These are phyloP conservation scores for Pseudogymnoascus sp. DNA, from an alignment of 2,329 filamentous ascomycete genomes.

Conservation along the genomic window DNA sequence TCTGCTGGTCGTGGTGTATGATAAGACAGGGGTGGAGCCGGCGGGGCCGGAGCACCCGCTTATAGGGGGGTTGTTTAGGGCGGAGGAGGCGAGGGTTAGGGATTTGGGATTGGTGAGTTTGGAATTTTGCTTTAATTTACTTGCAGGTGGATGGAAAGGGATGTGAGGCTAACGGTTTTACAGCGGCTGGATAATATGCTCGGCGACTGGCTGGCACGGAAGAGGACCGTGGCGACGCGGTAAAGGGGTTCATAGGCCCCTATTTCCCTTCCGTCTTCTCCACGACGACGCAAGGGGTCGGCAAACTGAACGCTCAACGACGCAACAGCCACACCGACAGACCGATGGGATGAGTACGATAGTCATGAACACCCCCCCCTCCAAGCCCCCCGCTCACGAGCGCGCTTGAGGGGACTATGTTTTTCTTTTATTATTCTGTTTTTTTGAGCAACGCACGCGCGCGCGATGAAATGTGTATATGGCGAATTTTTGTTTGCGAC, in stretches of 20 bases:
- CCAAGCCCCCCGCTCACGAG: not conserved
- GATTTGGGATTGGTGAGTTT: slow-evolving; percentile 48
- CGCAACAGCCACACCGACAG: not conserved
- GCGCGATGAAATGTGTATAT: not conserved
- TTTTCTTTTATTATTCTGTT: not conserved
- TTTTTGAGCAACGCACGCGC: not conserved
- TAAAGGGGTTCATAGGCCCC: not conserved
- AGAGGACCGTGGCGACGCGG: slow-evolving; percentile 37
- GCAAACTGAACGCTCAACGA: not conserved
- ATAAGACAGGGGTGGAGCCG: slow-evolving; percentile 75
- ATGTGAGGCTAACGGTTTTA: slow-evolving; percentile 15
- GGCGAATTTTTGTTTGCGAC: not conserved
- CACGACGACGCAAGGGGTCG: not conserved
- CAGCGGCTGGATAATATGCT: slow-evolving; percentile 80
- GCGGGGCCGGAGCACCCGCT: slow-evolving; percentile 79
- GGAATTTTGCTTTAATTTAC: not conserved
- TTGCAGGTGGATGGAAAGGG: not conserved
- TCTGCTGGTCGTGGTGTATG: slow-evolving; percentile 82
- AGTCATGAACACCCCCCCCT: not conserved
- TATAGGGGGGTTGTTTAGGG: slow-evolving; percentile 69
- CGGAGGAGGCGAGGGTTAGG: slow-evolving; percentile 76
- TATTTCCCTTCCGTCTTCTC: not conserved
- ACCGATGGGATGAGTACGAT: not conserved
- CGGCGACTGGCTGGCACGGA: slow-evolving; percentile 67
- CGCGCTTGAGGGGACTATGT: not conserved